These are phyloP conservation scores for Alternaria viburni DNA, from an alignment of 2,329 filamentous ascomycete genomes.

Conservation along the genomic window DNA sequence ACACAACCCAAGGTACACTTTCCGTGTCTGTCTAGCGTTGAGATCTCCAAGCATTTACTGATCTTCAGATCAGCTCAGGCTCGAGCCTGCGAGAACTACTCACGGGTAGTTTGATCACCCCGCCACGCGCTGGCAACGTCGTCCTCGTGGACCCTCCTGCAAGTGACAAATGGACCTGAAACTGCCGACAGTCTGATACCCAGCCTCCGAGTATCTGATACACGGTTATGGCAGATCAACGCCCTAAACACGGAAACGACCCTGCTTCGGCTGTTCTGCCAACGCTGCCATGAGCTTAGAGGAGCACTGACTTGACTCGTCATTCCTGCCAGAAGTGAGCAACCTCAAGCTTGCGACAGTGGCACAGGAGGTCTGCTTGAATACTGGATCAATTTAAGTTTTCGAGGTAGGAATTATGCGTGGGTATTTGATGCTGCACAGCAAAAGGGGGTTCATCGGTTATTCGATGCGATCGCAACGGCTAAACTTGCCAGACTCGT, in stretches of 20 bases:
- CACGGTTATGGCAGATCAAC: slow-evolving; percentile 39
- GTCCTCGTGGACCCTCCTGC: slow-evolving; percentile 20
- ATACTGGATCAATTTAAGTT: slow-evolving; percentile 1
- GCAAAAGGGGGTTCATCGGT: slow-evolving; percentile 4
- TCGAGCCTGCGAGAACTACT: slow-evolving; percentile 15
- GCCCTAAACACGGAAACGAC: slow-evolving; percentile 3
- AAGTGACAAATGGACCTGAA: slow-evolving; percentile 42
- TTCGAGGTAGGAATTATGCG: not conserved
- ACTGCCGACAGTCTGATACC: slow-evolving; percentile 45
- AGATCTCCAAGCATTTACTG: slow-evolving; percentile 6
- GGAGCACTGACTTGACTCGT: slow-evolving; percentile 3
- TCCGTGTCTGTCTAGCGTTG: slow-evolving; percentile 9
- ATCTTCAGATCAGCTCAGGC: slow-evolving; percentile 12
- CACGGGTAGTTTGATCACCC: slow-evolving; percentile 23
- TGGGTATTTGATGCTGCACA: not conserved
- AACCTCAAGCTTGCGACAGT: not conserved
- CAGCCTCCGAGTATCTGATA: slow-evolving; percentile 36
- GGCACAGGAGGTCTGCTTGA: not conserved
- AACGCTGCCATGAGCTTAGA: not conserved
- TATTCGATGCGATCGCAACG: slow-evolving; percentile 16
- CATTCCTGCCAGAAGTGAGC: slow-evolving; percentile 8
- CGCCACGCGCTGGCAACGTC: slow-evolving; percentile 13
- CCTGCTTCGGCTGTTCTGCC: slow-evolving; percentile 1
- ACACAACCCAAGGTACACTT: not conserved
- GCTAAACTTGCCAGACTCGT: slow-evolving; percentile 31